Evolutionary conservation across 2,329 filamentous ascomycete species (phyloP), one percentile per base, ranked within the genome.

Genomic region (Orbilia brochopaga): DNA sequence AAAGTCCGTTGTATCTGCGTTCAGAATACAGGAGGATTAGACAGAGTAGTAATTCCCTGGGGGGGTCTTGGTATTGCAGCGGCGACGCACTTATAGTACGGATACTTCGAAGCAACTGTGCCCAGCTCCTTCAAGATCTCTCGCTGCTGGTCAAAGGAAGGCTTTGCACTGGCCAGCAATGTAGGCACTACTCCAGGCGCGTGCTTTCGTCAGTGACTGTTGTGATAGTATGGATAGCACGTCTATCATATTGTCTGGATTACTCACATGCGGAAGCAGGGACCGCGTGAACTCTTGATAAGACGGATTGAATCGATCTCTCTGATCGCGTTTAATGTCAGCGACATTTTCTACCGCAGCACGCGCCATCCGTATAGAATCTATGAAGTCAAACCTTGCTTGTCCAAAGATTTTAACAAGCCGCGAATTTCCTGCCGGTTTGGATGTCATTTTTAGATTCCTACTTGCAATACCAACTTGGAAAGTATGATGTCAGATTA

Each of bases 221-320:
- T 42, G 24, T 53, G 2, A 8, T 24, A 23, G 56, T 8, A 35
- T 44, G 35, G 44, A 10, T 8, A 5, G 17, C 15, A 2, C n/a
- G 21, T 2, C 4, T 5, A 48, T 48, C 19, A 19, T 17, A 19
- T 44, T 8, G 13, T 37, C 17, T 4, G 10, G 17, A 44, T 8
- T 19, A 81, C 85, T 78, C 79, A 89, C 87, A 79, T 52, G 87
- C 81, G 65, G 82, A 79, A 23, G 87, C 85, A 11, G 91, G 88
- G 2, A 92, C 96, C 1, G 92, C 94, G 81, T 99, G 94, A 55
- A 94, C 91, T 78, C 91, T 85, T 40, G 93, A 94, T 56, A 97
- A 85, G 60, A 92, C 85, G 50, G 92, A 91, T 77, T 93, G 90
- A 21, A 89, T 88, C 73, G 87, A 87, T 76, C 90, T 87, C 74